Conservation (phyloP, 768 basidiomycete species). For the Royoungia palumana region DNA sequence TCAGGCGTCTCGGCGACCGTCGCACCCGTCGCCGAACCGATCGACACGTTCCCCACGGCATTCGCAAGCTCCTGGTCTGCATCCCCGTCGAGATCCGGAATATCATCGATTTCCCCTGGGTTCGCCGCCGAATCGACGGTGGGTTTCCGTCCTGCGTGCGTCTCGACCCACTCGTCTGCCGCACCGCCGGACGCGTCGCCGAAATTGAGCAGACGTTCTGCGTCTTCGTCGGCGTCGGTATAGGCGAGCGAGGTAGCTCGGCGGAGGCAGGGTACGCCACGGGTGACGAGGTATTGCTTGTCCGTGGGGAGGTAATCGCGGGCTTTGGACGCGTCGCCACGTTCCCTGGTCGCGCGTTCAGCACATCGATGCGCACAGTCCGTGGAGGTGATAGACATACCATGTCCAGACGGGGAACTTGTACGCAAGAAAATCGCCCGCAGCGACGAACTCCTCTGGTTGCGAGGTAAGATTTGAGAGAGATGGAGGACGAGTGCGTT, state of each 20-base stretch:
- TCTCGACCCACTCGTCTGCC: conserved; percentile 97
- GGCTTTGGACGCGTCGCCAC: conserved; percentile 79
- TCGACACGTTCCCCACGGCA: conserved; percentile 45
- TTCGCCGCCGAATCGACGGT: conserved; percentile 52
- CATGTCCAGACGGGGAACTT: conserved; percentile 99
- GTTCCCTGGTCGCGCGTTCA: conserved; percentile 61
- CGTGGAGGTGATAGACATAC: conserved; percentile 42
- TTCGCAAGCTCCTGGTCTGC: conserved; percentile 44
- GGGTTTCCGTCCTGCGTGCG: conserved; percentile 77
- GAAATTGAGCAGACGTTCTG: conserved; percentile 86
- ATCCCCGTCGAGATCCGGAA: conserved; percentile 85
- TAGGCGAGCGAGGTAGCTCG: conserved; percentile 90
- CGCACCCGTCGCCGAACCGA: conserved; percentile 35
- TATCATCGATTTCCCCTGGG: conserved; percentile 73
- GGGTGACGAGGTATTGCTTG: conserved; percentile 95
- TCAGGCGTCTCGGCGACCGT: conserved; percentile 68
- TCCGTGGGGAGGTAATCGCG: conserved; percentile 92
- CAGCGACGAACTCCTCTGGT: conserved; percentile 95
- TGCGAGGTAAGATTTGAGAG: conserved; percentile 7
- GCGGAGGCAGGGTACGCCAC: conserved; percentile 94
- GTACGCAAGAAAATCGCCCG: conserved; percentile 95
- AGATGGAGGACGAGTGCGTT: background rate
- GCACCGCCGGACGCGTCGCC: conserved; percentile 55
- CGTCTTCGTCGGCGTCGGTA: conserved; percentile 95
- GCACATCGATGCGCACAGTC: background rate